Percentiles rank a stretch among this genome's conserved stretches.
Evolutionary conservation across 208 protist genomes (phyloP).

Genomic region (Phytomonas sp.): DNA sequence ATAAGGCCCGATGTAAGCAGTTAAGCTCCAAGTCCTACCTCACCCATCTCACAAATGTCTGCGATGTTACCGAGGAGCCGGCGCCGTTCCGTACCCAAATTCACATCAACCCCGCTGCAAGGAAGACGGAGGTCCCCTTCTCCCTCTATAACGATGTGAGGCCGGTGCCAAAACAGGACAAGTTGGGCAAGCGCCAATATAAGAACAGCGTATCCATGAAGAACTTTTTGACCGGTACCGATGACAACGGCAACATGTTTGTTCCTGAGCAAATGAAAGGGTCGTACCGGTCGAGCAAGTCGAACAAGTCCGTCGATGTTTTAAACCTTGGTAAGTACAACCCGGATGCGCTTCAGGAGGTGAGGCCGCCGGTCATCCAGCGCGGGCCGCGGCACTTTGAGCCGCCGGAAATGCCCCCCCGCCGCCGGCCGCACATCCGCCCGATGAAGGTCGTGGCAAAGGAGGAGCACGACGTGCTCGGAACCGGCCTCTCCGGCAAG

Average conservation of each 20-base stretch:
- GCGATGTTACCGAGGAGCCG: conserved; percentile 28
- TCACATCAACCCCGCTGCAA: conserved; percentile 22
- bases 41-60: conserved; percentile 21
- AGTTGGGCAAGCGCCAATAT: conserved; percentile 29
- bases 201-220: neutral
- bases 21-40: neutral
- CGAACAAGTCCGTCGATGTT: conserved; percentile 69
- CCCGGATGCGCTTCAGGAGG: conserved; percentile 55
- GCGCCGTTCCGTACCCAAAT: conserved; percentile 25
- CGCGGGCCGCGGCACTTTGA: conserved; percentile 43
- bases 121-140: conserved; percentile 41
- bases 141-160: conserved; percentile 54
- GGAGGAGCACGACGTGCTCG: conserved; percentile 73
- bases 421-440: conserved; percentile 26
- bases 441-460: conserved; percentile 55
- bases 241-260: neutral
- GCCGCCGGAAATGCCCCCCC: conserved; percentile 40
- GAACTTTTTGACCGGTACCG: neutral
- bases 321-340: conserved; percentile 67
- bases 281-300: conserved; percentile 23
- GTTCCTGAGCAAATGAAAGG: conserved; percentile 5
- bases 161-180: conserved; percentile 19
- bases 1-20: conserved; percentile 5
- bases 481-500: conserved; percentile 51
- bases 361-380: conserved; percentile 25